Percentiles rank a stretch among this genome's conserved stretches.
phyloP scores from a whole-genome alignment of 495 filamentous ascomycete genomes.

The Trichoderma reesei region DNA sequence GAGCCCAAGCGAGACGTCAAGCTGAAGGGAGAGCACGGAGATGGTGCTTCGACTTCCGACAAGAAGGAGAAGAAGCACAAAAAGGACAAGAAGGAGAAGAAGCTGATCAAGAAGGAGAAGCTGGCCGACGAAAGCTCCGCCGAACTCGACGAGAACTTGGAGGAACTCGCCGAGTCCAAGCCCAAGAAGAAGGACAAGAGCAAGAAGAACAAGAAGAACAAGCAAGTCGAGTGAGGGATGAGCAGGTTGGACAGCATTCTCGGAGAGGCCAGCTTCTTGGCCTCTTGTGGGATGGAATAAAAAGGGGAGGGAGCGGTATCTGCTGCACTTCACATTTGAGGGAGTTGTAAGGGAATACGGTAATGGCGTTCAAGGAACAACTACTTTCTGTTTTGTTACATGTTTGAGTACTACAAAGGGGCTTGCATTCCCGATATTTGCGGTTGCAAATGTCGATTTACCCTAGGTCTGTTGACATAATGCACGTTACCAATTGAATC shows the following conservation, averaged over 20 bases:
- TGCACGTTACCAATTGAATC: background rate
- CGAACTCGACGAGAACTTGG: background rate
- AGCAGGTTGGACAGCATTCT: background rate
- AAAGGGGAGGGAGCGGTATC: background rate
- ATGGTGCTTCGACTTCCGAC: background rate
- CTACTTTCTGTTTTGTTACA: background rate
- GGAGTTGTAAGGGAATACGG: background rate
- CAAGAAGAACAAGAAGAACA: background rate
- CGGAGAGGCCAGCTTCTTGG: background rate
- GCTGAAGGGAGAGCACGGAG: background rate
- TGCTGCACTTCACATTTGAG: constrained; percentile 7
- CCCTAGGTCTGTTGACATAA: background rate
- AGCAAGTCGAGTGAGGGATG: background rate
- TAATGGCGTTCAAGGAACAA: background rate
- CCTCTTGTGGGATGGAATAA: background rate
- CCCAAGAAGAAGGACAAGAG: background rate
- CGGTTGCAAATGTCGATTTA: background rate
- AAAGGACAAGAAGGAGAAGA: background rate
- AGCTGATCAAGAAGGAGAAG: background rate
- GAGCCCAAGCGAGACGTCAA: background rate
- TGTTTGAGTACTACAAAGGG: background rate
- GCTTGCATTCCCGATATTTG: background rate
- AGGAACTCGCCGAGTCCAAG: background rate
- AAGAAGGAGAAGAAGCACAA: background rate
- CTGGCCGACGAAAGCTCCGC: background rate